Base-by-base conservation (phyloP, 768 basidiomycete genomes). In the Lactifluus piperatus region DNA sequence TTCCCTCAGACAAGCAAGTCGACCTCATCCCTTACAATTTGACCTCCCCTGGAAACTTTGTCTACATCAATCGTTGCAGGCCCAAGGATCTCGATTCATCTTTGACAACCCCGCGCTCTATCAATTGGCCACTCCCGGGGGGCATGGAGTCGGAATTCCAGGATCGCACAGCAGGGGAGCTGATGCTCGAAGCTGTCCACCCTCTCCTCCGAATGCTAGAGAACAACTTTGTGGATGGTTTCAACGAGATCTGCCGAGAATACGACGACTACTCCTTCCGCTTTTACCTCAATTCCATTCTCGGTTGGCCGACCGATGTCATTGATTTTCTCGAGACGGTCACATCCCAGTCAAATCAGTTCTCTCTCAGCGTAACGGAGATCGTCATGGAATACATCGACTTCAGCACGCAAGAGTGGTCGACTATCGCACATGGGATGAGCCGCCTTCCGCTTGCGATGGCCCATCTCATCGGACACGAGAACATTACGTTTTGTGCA, bases 261-360 rank as follows among this genome's bases (percentile, higher is more conserved):
- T 60, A 30, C 44, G 66, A 67, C 52, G 51, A 63, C 29, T 65
- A 52, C 47, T 60, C 66, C 10, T 68, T 67, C 49, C 66, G 66
- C 10, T 56, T 49, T 44, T 67, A 68, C 53, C 59, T 67, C 32
- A 39, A 8, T 26, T 51, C 34, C 20, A 7, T 37, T 20, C 51
- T 57, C 29, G 51, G 27, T 5, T 68, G 65, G 60, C 63, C 64
- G 22, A 37, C 41, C 22, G 62, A 57, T 10, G 64, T 67, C 14
- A 54, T 67, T 3, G 67, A 68, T 45, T 67, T 67, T n/a, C 16
- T 62, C 45, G 67, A 67, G 53, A 68, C 64, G n/a, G 48, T 68
- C 46, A 55, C 52, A 4, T 67, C 66, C 18, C 66, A 67, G 26
- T 66, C 66, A 22, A 67, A 67, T 46, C 66, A 67, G 48, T 67